Evolutionary conservation across 2,329 filamentous ascomycete genomes (phyloP), one percentile per base, ranked within the genome.

Genomic region (Leptoxyphium fumago): DNA sequence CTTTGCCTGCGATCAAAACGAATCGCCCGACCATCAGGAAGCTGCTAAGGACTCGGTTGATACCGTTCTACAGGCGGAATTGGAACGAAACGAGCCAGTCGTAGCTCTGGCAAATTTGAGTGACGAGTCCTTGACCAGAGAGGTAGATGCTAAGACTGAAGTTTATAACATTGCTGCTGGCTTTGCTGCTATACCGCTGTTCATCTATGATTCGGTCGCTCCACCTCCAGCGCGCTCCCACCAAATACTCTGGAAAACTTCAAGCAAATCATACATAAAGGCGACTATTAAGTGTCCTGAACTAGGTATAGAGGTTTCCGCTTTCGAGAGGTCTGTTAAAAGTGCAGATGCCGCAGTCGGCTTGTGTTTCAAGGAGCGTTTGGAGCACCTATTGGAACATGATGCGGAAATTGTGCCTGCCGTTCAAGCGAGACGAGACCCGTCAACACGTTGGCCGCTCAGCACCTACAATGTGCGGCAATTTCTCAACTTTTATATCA

Each of bases 121-220:
- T 11, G 15, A 45, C 13, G 30, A 50, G 36, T 47, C 46, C 9
- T 28, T 56, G 44, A 42, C 43, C 10, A 46, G 47, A 7, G 53
- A 56, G 41, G 52, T 50, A 44, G 52, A 57, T 41, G 52, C 53
- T 9, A 56, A 52, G 36, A 15, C 49, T 17, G 55, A 58, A 13
- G 57, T 69, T 15, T 68, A 64, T 52, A 63, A 67, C 45, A 67
- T 66, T 51, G 64, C 63, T 30, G 64, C 65, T 2, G 53, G 58
- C 26, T 65, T 60, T 46, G 62, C 61, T 32, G 43, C 51, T 2
- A 46, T 64, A 14, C 66, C 66, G 5, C 21, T 42, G 10, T 51
- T 57, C 45, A 32, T 46, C 9, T 41, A 32, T 26, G 42, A 47
- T 28, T 15, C 40, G 29, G 21, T 28, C n/a, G 30, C 14, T 14